Evolutionary conservation across 2,329 filamentous ascomycete species (phyloP).

Genomic region (Myriosclerotinia curreyana): DNA sequence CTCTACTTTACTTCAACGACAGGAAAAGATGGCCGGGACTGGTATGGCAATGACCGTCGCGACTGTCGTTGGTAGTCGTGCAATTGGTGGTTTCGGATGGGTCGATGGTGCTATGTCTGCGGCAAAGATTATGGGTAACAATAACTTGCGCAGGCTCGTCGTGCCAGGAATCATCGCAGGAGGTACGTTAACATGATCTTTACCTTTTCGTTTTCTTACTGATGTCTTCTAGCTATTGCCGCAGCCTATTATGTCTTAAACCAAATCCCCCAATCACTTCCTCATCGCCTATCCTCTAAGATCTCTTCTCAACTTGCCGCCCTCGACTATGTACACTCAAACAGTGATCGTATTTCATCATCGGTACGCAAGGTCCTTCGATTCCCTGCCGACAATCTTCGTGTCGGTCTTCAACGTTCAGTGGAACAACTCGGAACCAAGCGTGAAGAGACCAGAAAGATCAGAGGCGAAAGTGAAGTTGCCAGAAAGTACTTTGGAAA

Average conservation of each 20-base stretch:
- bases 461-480: constrained; percentile 77
- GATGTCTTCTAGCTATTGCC: constrained; percentile 56
- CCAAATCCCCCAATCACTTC: constrained; percentile 85
- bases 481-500: constrained; percentile 89
- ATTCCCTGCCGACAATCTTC: constrained; percentile 80
- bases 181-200: constrained; percentile 55
- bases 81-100: constrained; percentile 84
- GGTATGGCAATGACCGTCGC: constrained; percentile 92
- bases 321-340: constrained; percentile 90
- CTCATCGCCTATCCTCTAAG: constrained; percentile 79
- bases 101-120: constrained; percentile 82
- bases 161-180: constrained; percentile 76
- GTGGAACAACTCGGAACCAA: constrained; percentile 78
- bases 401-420: constrained; percentile 76
- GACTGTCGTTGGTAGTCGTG: constrained; percentile 76
- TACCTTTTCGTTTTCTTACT: constrained; percentile 37
- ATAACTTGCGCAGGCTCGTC: constrained; percentile 76
- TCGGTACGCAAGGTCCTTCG: constrained; percentile 88
- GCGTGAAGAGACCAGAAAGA: constrained; percentile 79
- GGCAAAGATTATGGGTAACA: constrained; percentile 74
- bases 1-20: constrained; percentile 74
- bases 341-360: constrained; percentile 77
- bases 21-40: constrained; percentile 92
- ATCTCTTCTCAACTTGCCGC: constrained; percentile 75
- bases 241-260: constrained; percentile 77